These are phyloP conservation scores for Linanthus parryae DNA, from an alignment of 148 eudicot genomes.

Conservation along the genomic window DNA sequence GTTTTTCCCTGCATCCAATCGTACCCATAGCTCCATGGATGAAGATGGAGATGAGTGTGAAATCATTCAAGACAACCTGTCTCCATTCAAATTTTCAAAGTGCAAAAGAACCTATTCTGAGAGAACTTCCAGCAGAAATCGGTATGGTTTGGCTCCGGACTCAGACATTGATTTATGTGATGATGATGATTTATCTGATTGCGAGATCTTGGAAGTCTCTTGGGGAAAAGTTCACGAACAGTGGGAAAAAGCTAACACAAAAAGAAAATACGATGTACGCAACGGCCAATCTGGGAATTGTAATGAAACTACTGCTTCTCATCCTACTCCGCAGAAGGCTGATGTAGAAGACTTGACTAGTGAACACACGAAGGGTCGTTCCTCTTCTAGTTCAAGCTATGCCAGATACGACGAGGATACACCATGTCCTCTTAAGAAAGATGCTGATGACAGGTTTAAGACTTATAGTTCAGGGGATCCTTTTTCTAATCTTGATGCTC, in stretches of 20 bases:
- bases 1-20: conserved; percentile 16
- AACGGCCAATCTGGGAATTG: conserved; percentile 17
- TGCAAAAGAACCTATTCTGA: conserved; percentile 76
- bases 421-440: conserved; percentile 7
- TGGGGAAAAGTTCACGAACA: conserved; percentile 41
- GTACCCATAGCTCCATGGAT: conserved; percentile 9
- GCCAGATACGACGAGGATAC: conserved; percentile 10
- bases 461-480: neutral
- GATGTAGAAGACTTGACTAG: conserved; percentile 15
- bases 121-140: conserved; percentile 31
- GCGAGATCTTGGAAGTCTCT: conserved; percentile 67
- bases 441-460: conserved; percentile 3
- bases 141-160: conserved; percentile 44
- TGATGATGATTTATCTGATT: conserved; percentile 56
- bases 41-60: conserved; percentile 24
- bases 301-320: conserved; percentile 23
- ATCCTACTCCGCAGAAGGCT: conserved; percentile 14
- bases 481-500: conserved; percentile 8
- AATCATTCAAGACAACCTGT: conserved; percentile 36
- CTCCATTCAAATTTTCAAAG: conserved; percentile 67
- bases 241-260: conserved; percentile 64
- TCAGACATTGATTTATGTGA: conserved; percentile 38
- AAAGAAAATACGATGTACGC: conserved; percentile 23
- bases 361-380: conserved; percentile 6
- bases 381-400: conserved; percentile 13